These are phyloP conservation scores for Salix viminalis DNA, from an alignment of 345 rosid genomes.

Conservation along the genomic window DNA sequence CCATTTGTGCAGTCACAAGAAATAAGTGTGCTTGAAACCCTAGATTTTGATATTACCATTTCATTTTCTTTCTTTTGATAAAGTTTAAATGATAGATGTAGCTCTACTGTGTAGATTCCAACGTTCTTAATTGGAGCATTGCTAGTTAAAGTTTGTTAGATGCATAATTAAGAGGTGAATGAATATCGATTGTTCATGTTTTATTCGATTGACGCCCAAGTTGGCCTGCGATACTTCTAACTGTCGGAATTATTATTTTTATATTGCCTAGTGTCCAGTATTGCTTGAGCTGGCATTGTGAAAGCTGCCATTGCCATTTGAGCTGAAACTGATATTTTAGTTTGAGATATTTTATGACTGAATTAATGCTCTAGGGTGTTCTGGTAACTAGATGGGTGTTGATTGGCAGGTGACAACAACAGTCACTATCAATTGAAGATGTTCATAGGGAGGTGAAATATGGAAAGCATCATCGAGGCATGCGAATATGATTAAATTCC, in stretches of 20 bases:
- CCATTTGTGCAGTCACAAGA: slow-evolving; percentile 75
- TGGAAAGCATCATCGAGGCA: slow-evolving; percentile 72
- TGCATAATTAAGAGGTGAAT: no score
- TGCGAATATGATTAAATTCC: slow-evolving; percentile 62
- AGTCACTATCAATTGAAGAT: slow-evolving; percentile 76
- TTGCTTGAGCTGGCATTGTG: not conserved
- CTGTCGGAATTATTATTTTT: not conserved
- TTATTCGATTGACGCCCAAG: no score
- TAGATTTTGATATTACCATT: not conserved
- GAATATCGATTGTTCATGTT: no score
- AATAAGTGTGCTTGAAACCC: slow-evolving; percentile 24
- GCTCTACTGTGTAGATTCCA: not conserved
- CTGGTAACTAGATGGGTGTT: slow-evolving; percentile 6
- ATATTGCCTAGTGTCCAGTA: not conserved
- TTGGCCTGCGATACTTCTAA: no score
- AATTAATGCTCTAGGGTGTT: not conserved
- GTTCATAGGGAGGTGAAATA: slow-evolving; percentile 82
- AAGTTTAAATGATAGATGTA: not conserved
- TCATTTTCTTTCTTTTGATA: not conserved
- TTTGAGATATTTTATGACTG: not conserved
- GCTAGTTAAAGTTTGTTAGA: not conserved
- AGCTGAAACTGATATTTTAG: not conserved
- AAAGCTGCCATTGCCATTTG: not conserved
- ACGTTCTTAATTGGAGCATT: not conserved
- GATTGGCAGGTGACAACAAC: slow-evolving; percentile 79